phyloP scores from a whole-genome alignment of 2,329 filamentous ascomycete genomes.

The Dryadomyces quercivorus region DNA sequence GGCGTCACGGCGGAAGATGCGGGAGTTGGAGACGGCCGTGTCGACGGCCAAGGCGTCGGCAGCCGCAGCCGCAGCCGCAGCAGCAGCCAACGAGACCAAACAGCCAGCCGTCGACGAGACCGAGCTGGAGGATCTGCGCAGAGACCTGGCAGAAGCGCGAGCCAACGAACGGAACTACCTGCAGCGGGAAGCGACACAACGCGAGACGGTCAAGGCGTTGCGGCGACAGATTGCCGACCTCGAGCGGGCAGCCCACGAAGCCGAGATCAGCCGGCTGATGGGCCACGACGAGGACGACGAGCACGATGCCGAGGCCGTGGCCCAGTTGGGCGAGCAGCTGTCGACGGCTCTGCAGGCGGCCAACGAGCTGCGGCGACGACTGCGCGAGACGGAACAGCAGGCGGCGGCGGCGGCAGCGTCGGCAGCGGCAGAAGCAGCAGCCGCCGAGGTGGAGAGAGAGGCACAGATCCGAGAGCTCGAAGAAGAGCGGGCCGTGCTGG shows the following conservation, averaged over 20 bases:
- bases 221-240: constrained; percentile 55
- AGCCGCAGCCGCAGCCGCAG: constrained; percentile 17
- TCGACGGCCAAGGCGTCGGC: constrained; percentile 24
- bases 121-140: constrained; percentile 49
- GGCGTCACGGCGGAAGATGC: constrained; percentile 49
- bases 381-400: constrained; percentile 38
- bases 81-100: constrained; percentile 16
- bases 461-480: constrained; percentile 43
- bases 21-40: constrained; percentile 50
- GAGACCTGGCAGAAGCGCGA: constrained; percentile 50
- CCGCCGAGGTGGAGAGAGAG: constrained; percentile 29
- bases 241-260: constrained; percentile 55
- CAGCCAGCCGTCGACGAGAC: constrained; percentile 26
- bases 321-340: constrained; percentile 48
- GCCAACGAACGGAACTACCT: constrained; percentile 53
- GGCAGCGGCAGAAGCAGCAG: constrained; percentile 18
- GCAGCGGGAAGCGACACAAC: constrained; percentile 53
- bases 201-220: constrained; percentile 47
- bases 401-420: constrained; percentile 17
- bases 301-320: constrained; percentile 20
- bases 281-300: constrained; percentile 33
- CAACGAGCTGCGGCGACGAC: constrained; percentile 37
- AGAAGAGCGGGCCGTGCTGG: constrained; percentile 44
- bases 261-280: constrained; percentile 36
- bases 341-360: constrained; percentile 46